Base-by-base conservation (phyloP, 257 asterid genomes). In the Asclepias syriaca region DNA sequence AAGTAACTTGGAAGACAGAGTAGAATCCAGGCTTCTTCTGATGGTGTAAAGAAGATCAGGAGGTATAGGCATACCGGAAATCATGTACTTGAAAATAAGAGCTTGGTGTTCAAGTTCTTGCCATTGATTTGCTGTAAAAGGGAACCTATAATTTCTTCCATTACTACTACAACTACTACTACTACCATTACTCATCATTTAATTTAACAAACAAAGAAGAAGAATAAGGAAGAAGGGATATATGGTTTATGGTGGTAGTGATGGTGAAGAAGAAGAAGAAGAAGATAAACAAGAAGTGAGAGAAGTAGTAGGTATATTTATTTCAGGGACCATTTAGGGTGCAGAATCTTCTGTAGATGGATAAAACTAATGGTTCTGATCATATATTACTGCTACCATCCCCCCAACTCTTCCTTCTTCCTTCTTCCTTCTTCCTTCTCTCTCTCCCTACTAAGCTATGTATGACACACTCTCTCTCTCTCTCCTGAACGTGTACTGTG, bases 31-130 rank as follows among this genome's bases (percentile, higher is more conserved):
- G 80, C 95, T 85, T 53, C 86, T 84, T 78, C 87, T 85, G 75
- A 90, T 87, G 49, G 86, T 83, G 75, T 84, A 89, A 77, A 95
- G 95, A 83, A 95, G 99, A 84, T 95, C 99, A 43, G 95, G 87
- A 0, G 99, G 99, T 49, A 95, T 72, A 16, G 98, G 94, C 76
- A 87, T 85, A 5, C 99, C 98, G 10, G 97, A 88, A 3, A 81
- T 84, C 88, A 95, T 88, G 85, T 90, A 87, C 79, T 95, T 95
- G 85, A 83, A 95, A 46, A 90, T 93, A 9, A 91, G 96, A 61
- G 97, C 94, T 73, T 95, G 99, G 73, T 89, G 96, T 67, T 95
- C 99, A 24, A 95, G 97, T 46, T 95, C 97, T 82, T 90, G 97
- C 96, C 97, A 87, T 59, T 95, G 99, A 12, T 90, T 74, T 24